Percentiles rank a stretch among this genome's conserved stretches.
phyloP scores from a whole-genome alignment of 1,284 basidiomycete species.

The Ganoderma sinense region DNA sequence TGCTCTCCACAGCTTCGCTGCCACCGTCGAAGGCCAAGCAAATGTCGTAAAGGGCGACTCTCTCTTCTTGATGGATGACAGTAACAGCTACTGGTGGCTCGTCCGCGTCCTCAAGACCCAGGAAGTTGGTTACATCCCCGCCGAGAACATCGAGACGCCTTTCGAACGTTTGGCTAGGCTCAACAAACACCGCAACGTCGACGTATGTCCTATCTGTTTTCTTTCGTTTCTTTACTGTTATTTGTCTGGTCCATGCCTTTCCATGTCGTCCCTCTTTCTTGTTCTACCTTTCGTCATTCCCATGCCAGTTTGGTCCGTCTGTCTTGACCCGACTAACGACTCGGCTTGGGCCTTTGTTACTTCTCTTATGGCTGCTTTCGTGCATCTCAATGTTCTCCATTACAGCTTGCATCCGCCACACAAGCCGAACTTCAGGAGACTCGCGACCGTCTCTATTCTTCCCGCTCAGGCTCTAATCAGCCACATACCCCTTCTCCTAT shows the following conservation, averaged over 20 bases:
- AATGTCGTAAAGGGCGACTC: constrained; percentile 97
- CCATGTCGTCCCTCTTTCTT: background rate
- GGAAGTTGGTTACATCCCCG: constrained; percentile 99
- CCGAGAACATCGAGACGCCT: constrained; percentile 99
- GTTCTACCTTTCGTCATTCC: background rate
- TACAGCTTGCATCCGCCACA: constrained; percentile 77
- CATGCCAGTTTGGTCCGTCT: background rate
- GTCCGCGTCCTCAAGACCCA: constrained; percentile 96
- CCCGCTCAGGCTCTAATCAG: constrained; percentile 52
- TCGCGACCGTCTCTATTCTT: constrained; percentile 60
- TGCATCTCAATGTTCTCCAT: background rate
- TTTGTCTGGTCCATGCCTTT: constrained; percentile 1
- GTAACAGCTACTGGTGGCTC: constrained; percentile 98
- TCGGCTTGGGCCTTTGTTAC: background rate
- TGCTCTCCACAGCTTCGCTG: constrained; percentile 91
- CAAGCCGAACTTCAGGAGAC: constrained; percentile 64
- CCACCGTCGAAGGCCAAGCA: constrained; percentile 95
- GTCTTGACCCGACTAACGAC: background rate
- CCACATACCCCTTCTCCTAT: constrained; percentile 55
- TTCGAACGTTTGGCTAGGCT: constrained; percentile 94
- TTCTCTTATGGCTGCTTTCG: background rate
- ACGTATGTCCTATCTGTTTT: constrained; percentile 62
- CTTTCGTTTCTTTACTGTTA: background rate
- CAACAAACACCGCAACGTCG: constrained; percentile 98
- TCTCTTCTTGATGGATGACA: constrained; percentile 93